Evolutionary conservation across 192 early-diverging fungal species (phyloP).

Genomic region (Geranomyces michiganensis): DNA sequence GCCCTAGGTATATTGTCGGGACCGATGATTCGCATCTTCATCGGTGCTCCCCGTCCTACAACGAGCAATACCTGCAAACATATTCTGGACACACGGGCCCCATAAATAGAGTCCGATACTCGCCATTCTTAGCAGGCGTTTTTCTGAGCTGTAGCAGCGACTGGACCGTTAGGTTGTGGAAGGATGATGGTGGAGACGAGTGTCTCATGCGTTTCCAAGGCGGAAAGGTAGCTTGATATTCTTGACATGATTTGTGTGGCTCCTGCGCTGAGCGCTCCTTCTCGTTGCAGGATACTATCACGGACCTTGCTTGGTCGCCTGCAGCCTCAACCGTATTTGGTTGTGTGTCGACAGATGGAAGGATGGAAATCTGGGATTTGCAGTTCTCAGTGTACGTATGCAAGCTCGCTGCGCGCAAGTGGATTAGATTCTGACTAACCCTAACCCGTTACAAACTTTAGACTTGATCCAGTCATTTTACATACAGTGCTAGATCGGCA

Average conservation of each 20-base stretch:
- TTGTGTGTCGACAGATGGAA: slow-evolving; percentile 57
- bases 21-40: slow-evolving; percentile 65
- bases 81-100: slow-evolving; percentile 61
- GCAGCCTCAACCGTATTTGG: slow-evolving; percentile 57
- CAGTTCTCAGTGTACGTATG: slow-evolving; percentile 56
- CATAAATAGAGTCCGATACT: slow-evolving; percentile 59
- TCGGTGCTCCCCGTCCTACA: slow-evolving; percentile 62
- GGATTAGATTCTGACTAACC: background rate
- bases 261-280: background rate
- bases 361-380: slow-evolving; percentile 67
- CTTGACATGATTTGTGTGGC: background rate
- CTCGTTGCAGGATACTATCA: slow-evolving; percentile 51
- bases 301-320: slow-evolving; percentile 61
- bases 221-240: slow-evolving; percentile 47
- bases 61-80: slow-evolving; percentile 62
- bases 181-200: slow-evolving; percentile 51
- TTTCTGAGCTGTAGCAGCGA: slow-evolving; percentile 58
- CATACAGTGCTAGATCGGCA: slow-evolving; percentile 63
- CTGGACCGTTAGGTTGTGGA: slow-evolving; percentile 64
- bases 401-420: background rate
- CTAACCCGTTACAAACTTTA: slow-evolving; percentile 20
- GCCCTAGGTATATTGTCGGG: slow-evolving; percentile 55
- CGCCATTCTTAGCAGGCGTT: slow-evolving; percentile 50
- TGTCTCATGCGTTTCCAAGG: slow-evolving; percentile 58
- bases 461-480: slow-evolving; percentile 59